Conservation (phyloP, 2,329 filamentous ascomycete genomes). For the Venturia asperata region DNA sequence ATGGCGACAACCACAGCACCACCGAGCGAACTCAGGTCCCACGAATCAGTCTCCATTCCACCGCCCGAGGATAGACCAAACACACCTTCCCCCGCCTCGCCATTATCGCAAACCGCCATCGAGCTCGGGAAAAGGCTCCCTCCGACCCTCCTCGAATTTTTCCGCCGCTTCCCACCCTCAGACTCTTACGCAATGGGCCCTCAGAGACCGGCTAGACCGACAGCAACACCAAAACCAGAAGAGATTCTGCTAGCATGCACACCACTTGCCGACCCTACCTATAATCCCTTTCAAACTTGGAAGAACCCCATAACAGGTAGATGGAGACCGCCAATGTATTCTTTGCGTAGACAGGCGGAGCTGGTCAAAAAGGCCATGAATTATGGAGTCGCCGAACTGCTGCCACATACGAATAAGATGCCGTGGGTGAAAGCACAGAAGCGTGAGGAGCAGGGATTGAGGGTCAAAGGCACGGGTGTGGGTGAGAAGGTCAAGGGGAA, state of each 20-base stretch:
- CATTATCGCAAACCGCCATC: constrained; percentile 35
- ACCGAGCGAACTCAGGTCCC: constrained; percentile 22
- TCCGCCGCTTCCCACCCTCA: constrained; percentile 77
- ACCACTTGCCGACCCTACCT: constrained; percentile 22
- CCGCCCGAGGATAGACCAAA: neutral
- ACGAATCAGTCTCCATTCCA: constrained; percentile 11
- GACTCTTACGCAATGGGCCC: constrained; percentile 36
- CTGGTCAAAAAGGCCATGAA: constrained; percentile 76
- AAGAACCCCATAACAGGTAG: constrained; percentile 72
- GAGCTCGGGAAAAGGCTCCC: constrained; percentile 66
- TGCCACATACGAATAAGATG: constrained; percentile 71
- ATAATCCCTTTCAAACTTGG: constrained; percentile 73
- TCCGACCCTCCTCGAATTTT: constrained; percentile 71
- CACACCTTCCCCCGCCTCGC: neutral
- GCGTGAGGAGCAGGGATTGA: constrained; percentile 69
- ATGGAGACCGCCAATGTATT: constrained; percentile 79
- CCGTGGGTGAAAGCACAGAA: constrained; percentile 62
- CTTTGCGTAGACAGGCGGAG: constrained; percentile 80
- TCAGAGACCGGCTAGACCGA: constrained; percentile 35
- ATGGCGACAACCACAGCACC: constrained; percentile 16
- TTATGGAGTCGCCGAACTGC: constrained; percentile 71
- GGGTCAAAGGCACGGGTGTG: constrained; percentile 86
- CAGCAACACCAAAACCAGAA: constrained; percentile 22
- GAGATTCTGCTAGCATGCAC: constrained; percentile 25
- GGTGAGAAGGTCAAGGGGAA: constrained; percentile 95